Conservation (phyloP, 2,329 filamentous ascomycete species). For the Parastagonospora nodorum region DNA sequence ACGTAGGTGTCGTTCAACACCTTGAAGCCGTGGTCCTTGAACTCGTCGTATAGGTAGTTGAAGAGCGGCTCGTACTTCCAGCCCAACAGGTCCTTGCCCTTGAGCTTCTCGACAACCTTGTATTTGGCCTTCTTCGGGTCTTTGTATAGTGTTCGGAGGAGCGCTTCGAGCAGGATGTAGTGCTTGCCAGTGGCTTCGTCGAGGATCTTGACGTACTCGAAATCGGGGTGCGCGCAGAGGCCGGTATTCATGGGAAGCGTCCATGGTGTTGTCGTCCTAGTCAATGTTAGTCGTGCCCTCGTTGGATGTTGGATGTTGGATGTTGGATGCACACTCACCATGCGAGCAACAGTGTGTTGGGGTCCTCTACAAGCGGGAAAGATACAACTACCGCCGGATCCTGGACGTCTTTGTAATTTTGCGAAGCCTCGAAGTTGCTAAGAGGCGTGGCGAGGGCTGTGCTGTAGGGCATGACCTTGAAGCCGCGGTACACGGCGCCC, state of each 20-base stretch:
- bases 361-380: constrained; percentile 80
- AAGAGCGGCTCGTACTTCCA: constrained; percentile 92
- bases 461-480: constrained; percentile 93
- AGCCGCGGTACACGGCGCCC: constrained; percentile 84
- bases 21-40: constrained; percentile 81
- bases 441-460: constrained; percentile 87
- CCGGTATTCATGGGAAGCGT: constrained; percentile 81
- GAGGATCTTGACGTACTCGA: constrained; percentile 84
- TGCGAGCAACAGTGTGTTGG: constrained; percentile 75
- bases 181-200: constrained; percentile 83
- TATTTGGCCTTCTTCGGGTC: constrained; percentile 95
- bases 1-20: constrained; percentile 86
- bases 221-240: constrained; percentile 78
- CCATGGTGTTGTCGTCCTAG: constrained; percentile 79
- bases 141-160: constrained; percentile 85
- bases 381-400: constrained; percentile 89
- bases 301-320: background rate
- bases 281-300: constrained; percentile 9
- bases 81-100: constrained; percentile 82
- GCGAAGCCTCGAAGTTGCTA: constrained; percentile 91
- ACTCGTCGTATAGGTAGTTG: constrained; percentile 86
- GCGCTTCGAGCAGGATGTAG: constrained; percentile 82
- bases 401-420: constrained; percentile 92
- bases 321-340: constrained; percentile 56
- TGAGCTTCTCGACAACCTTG: constrained; percentile 78